Base-by-base conservation (phyloP, 345 rosid species). In the Trapa incisa region DNA sequence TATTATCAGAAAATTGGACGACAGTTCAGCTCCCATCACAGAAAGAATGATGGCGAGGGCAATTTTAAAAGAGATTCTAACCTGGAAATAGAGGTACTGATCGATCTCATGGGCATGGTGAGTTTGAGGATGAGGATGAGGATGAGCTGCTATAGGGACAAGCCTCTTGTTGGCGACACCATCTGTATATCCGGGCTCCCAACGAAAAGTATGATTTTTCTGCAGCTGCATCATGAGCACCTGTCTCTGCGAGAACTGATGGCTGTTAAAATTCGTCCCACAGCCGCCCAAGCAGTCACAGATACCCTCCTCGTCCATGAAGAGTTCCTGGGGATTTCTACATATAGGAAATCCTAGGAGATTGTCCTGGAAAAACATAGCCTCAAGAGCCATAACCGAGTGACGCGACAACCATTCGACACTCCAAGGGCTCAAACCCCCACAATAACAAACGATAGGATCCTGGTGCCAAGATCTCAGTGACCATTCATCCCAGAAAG, bases 81-180 rank as follows among this genome's bases (percentile, higher is more conserved):
- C 98, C 98, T 92, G 96, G 39, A 75, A 45, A 71, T 68, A 82
- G 68, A 89, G 75, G 57, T 75, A 84, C 61, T 78, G 82, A 69
- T 89, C 88, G 54, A 86, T 75, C 72, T 84, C 96, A 61, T 74
- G 87, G n/a, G 54, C 74, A 45, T 78, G 85, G 72, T 81, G 82
- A 37, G 75, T 75, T 4, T 69, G 73, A 48, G 71, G 64, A 53
- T 62, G 75, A 63, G 80, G 33, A 56, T 75, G 79, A 43, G 76
- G 63, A 12, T 11, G 58, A 43, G 65, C 6, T 41, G 61, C 22
- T 29, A 69, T 37, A 16, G 4, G 68, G 65, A 6, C 14, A 37
- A 5, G 43, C 17, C 66, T 36, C 56, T 69, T 61, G 33, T 69
- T 17, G 37, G 32, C 54, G 9, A 42, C 32, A 56, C 54, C 71